These are phyloP conservation scores for Suhomyces faveliae DNA, from an alignment of 805 yeast species.

Conservation along the genomic window DNA sequence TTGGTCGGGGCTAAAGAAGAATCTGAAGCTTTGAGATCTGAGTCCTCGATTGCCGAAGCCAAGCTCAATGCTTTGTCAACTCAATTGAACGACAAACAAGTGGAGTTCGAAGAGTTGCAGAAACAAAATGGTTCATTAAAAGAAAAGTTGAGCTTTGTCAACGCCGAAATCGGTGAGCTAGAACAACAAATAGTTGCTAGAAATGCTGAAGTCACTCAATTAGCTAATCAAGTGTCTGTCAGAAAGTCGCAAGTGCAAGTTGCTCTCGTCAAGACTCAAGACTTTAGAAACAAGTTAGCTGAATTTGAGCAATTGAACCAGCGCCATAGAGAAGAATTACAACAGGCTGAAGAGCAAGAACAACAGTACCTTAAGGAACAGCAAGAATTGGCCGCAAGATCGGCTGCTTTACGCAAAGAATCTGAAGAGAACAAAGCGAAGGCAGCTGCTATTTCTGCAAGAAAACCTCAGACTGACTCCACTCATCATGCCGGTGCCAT, in stretches of 20 bases:
- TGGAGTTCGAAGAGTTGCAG: constrained; percentile 64
- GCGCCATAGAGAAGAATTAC: constrained; percentile 23
- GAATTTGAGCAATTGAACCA: constrained; percentile 26
- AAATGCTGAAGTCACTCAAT: constrained; percentile 56
- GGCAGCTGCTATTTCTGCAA: background rate
- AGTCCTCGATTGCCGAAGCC: constrained; percentile 75
- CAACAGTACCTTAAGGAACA: constrained; percentile 5
- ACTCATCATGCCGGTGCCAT: constrained; percentile 1
- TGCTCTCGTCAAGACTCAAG: constrained; percentile 48
- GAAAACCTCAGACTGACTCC: background rate
- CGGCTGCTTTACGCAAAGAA: background rate
- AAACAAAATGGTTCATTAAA: constrained; percentile 62
- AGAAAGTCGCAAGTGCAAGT: constrained; percentile 69
- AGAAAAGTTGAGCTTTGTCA: constrained; percentile 64
- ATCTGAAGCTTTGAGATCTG: constrained; percentile 66
- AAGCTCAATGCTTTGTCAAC: constrained; percentile 67
- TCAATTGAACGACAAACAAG: constrained; percentile 59
- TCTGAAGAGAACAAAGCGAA: background rate
- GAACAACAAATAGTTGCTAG: constrained; percentile 54
- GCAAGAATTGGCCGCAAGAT: constrained; percentile 4
- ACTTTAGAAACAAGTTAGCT: constrained; percentile 27
- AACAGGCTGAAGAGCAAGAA: constrained; percentile 12
- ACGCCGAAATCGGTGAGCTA: constrained; percentile 62
- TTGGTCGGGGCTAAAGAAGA: constrained; percentile 62
- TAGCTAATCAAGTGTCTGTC: constrained; percentile 62